Conservation (phyloP, 495 filamentous ascomycete species). For the Talaromyces wortmannii region DNA sequence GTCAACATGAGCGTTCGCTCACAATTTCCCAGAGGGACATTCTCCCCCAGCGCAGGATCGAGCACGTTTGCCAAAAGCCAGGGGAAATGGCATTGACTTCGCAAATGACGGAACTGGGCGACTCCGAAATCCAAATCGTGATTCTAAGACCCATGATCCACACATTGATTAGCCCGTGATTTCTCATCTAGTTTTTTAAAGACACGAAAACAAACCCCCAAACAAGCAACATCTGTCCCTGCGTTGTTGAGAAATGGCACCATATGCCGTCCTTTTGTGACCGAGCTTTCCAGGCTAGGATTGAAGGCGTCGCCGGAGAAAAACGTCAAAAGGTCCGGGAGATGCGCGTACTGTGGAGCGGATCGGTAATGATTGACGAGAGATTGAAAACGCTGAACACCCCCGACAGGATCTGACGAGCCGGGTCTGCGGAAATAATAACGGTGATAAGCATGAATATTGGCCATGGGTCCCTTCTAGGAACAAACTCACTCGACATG, state of each 20-base stretch:
- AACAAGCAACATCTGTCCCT: slow-evolving; percentile 66
- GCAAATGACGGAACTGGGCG: slow-evolving; percentile 64
- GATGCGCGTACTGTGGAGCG: slow-evolving; percentile 46
- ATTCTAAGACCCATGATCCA: slow-evolving; percentile 42
- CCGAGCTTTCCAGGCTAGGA: slow-evolving; percentile 74
- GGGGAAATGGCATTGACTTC: slow-evolving; percentile 70
- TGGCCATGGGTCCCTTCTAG: not conserved
- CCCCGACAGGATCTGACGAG: slow-evolving; percentile 75
- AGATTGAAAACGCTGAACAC: slow-evolving; percentile 72
- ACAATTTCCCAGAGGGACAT: slow-evolving; percentile 62
- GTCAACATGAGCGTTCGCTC: slow-evolving; percentile 65
- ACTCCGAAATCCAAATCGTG: slow-evolving; percentile 96
- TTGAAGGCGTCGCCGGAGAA: slow-evolving; percentile 94
- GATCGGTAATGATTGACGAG: slow-evolving; percentile 66
- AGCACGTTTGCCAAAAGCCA: slow-evolving; percentile 85
- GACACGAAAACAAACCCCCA: slow-evolving; percentile 55
- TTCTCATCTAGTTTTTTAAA: not conserved
- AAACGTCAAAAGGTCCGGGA: slow-evolving; percentile 64
- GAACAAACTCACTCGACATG: slow-evolving; percentile 59
- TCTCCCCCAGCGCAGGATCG: slow-evolving; percentile 67
- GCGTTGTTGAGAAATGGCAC: slow-evolving; percentile 77
- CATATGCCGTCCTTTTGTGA: slow-evolving; percentile 89
- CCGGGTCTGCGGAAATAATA: slow-evolving; percentile 31
- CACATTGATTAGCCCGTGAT: not conserved
- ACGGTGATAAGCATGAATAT: not conserved